phyloP scores from a whole-genome alignment of 164 flowering plant species.

The Magnolia kwangsiensis region DNA sequence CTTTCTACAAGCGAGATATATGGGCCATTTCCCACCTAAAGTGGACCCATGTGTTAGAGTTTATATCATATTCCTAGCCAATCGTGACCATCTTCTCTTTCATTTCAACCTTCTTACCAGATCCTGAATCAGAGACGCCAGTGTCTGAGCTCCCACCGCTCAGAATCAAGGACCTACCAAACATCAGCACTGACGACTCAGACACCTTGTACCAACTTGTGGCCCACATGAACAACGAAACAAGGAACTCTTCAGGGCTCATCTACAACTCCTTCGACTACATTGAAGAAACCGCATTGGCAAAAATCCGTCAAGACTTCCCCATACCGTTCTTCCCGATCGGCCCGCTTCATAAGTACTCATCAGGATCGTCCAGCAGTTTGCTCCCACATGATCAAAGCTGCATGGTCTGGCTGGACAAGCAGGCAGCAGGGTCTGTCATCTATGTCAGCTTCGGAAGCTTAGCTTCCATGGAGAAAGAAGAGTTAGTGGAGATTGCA shows the following conservation, averaged over 20 bases:
- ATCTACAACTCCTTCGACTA: constrained; percentile 29
- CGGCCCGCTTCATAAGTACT: constrained; percentile 35
- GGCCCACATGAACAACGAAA: constrained; percentile 1
- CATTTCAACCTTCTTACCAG: background rate
- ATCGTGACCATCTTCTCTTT: background rate
- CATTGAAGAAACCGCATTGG: constrained; percentile 18
- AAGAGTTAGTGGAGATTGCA: constrained; percentile 29
- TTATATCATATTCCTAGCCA: no score
- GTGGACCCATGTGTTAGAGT: no score
- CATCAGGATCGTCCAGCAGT: constrained; percentile 21
- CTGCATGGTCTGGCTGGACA: constrained; percentile 40
- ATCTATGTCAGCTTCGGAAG: constrained; percentile 46
- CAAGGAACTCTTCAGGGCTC: constrained; percentile 25
- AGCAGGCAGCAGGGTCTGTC: constrained; percentile 30
- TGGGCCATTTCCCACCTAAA: no score
- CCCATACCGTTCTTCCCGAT: constrained; percentile 25
- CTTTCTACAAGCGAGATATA: no score
- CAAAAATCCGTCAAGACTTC: constrained; percentile 8
- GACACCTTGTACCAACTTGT: constrained; percentile 8
- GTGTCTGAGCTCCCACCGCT: constrained; percentile 30
- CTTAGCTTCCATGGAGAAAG: constrained; percentile 22
- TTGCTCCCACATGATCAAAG: constrained; percentile 22
- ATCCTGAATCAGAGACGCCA: constrained; percentile 12
- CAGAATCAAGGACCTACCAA: constrained; percentile 35
- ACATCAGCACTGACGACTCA: background rate